A percentile compares a stretch with the other conserved stretches of the same genome.
These are phyloP conservation scores for Krasilnikovozyma curviuscula DNA, from an alignment of 768 basidiomycete genomes.

Conservation along the genomic window DNA sequence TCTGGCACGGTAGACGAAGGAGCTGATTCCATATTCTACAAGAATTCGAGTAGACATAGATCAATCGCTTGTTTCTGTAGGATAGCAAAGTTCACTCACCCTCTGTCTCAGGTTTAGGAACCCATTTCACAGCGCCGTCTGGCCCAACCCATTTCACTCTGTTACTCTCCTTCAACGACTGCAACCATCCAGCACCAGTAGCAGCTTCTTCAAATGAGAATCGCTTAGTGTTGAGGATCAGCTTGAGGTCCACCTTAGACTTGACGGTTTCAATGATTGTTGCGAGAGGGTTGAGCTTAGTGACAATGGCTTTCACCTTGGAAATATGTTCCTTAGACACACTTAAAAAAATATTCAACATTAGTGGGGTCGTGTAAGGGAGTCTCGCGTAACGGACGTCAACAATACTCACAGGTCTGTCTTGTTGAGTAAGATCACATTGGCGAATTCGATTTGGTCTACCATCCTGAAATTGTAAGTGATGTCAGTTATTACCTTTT, in stretches of 20 bases:
- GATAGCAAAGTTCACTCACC: conserved; percentile 2
- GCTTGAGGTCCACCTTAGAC: conserved; percentile 18
- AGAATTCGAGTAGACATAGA: neutral
- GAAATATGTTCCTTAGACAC: conserved; percentile 8
- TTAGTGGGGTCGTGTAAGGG: too few species aligned
- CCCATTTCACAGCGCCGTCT: conserved; percentile 14
- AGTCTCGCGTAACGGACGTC: neutral
- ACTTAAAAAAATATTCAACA: neutral
- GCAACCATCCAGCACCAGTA: conserved; percentile 23
- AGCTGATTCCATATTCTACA: conserved; percentile 18
- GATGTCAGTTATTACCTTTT: neutral
- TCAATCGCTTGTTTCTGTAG: neutral
- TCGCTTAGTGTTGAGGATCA: conserved; percentile 22
- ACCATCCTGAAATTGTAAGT: conserved; percentile 12
- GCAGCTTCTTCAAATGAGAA: conserved; percentile 23
- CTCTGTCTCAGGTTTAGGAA: conserved; percentile 22
- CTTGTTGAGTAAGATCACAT: conserved; percentile 25
- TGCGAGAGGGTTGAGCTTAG: conserved; percentile 21
- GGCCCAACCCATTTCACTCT: conserved; percentile 13
- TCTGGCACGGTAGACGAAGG: conserved; percentile 24
- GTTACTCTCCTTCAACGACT: conserved; percentile 20
- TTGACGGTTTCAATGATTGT: conserved; percentile 10
- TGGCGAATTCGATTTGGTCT: conserved; percentile 27
- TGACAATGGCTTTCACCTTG: conserved; percentile 17
- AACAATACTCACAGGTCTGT: conserved; percentile 18